These are phyloP conservation scores for Yueomyces sinensis DNA, from an alignment of 805 yeast genomes.

Conservation along the genomic window DNA sequence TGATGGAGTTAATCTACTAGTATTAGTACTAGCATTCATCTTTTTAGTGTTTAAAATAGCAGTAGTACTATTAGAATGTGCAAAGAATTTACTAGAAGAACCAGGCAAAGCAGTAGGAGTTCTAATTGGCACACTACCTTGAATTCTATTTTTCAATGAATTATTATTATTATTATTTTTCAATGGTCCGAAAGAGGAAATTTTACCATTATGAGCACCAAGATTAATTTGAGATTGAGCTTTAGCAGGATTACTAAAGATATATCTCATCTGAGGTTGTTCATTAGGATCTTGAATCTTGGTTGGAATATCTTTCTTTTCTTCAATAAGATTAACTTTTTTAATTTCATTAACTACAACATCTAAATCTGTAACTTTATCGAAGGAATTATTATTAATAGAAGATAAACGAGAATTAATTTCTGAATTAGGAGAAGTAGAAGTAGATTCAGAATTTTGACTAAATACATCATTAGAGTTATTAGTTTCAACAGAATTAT, in stretches of 20 bases:
- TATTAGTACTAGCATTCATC: not conserved
- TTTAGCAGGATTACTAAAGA: not conserved
- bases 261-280: not conserved
- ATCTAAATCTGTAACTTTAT: not conserved
- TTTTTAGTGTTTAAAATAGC: slow-evolving; percentile 8
- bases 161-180: not conserved
- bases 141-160: not conserved
- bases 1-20: slow-evolving; percentile 24
- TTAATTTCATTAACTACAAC: not conserved
- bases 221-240: not conserved
- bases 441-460: not conserved
- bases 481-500: not conserved
- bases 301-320: not conserved
- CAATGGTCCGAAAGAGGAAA: not conserved
- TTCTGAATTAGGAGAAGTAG: not conserved
- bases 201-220: not conserved
- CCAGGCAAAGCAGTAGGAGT: slow-evolving; percentile 1
- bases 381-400: not conserved
- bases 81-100: slow-evolving; percentile 2
- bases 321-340: not conserved
- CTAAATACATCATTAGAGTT: not conserved
- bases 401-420: not conserved
- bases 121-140: not conserved
- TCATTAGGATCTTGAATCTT: not conserved
- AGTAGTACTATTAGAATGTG: slow-evolving; percentile 9